Evolutionary conservation across 169 alveolate genomes (phyloP).

Genomic region (Cryptosporidium viatorum): DNA sequence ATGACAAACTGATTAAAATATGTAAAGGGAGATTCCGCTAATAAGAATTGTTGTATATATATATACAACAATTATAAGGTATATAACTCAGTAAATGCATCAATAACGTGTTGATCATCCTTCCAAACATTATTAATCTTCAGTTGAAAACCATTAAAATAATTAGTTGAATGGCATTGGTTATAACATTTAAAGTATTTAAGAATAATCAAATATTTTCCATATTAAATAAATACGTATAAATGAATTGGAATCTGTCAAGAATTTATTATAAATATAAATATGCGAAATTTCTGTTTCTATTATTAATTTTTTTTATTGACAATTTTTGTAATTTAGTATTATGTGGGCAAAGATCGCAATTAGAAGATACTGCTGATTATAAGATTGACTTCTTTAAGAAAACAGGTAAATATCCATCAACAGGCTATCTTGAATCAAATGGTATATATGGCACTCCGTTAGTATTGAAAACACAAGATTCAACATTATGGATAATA

Average conservation of each 20-base stretch:
- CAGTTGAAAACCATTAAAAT: too few species aligned
- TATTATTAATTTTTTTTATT: not conserved
- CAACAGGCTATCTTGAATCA: slow-evolving; percentile 18
- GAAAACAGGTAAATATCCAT: slow-evolving; percentile 50
- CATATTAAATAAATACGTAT: not conserved
- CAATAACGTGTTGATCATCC: not conserved
- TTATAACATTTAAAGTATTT: too few species aligned
- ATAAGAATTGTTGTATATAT: not conserved
- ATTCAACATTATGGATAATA: slow-evolving; percentile 43
- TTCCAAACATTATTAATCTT: not conserved
- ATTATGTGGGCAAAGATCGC: not conserved
- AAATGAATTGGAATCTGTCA: not conserved
- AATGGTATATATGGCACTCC: slow-evolving; percentile 66
- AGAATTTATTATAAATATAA: not conserved
- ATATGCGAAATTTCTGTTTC: not conserved
- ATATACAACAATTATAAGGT: too few species aligned
- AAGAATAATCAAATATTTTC: not conserved
- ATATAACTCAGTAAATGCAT: not conserved
- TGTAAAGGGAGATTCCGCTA: not conserved
- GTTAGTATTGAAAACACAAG: slow-evolving; percentile 25
- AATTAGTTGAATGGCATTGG: not conserved
- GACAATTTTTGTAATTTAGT: not conserved
- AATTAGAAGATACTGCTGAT: slow-evolving; percentile 15
- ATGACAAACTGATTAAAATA: not conserved
- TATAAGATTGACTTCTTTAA: slow-evolving; percentile 25